These are phyloP conservation scores for Coffea eugenioides DNA, from an alignment of 257 asterid genomes.

Conservation along the genomic window DNA sequence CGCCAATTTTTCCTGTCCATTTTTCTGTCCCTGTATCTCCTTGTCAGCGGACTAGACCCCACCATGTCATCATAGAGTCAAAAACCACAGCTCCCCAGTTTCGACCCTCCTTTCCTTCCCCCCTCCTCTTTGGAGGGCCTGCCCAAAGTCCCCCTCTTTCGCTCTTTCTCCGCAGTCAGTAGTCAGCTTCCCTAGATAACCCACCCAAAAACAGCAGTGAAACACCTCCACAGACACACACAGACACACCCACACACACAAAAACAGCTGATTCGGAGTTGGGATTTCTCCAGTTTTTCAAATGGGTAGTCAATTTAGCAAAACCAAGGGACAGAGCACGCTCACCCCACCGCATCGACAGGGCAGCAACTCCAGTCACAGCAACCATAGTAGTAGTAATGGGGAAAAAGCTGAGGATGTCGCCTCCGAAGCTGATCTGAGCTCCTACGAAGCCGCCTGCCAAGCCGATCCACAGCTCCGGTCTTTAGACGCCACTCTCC, in stretches of 20 bases:
- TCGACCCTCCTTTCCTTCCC: background rate
- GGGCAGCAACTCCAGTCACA: slow-evolving; percentile 8
- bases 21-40: no score
- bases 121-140: background rate
- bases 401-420: background rate
- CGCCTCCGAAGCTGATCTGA: slow-evolving; percentile 52
- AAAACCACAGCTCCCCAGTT: background rate
- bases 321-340: slow-evolving; percentile 25
- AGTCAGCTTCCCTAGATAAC: no score
- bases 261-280: background rate
- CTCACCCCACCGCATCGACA: slow-evolving; percentile 14
- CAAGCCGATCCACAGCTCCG: slow-evolving; percentile 71
- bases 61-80: background rate
- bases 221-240: background rate
- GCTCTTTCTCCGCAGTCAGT: background rate
- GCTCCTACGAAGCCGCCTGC: slow-evolving; percentile 85
- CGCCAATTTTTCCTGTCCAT: no score
- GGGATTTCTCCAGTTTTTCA: slow-evolving; percentile 7
- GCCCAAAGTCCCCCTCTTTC: background rate
- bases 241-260: background rate
- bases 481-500: slow-evolving; percentile 59
- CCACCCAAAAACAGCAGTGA: no score
- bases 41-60: no score
- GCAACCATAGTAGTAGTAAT: slow-evolving; percentile 22
- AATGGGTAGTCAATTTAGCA: slow-evolving; percentile 66